Percentiles rank a stretch among this genome's conserved stretches.
These are phyloP conservation scores for Xanthoconium stramineum DNA, from an alignment of 768 basidiomycete species.

Conservation along the genomic window DNA sequence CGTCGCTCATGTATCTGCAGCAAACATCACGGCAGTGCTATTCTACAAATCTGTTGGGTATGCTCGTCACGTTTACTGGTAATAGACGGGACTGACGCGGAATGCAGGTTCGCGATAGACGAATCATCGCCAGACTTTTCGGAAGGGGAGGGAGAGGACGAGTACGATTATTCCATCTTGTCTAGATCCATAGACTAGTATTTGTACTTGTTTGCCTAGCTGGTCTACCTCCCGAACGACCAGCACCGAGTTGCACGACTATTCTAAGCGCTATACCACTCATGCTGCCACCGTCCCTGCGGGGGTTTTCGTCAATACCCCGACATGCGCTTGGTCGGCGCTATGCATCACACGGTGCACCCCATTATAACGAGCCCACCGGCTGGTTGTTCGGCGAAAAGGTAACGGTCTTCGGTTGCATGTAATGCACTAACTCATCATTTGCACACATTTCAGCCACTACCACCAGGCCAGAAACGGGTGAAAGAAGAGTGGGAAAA, in stretches of 20 bases:
- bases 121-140: slow-evolving; percentile 47
- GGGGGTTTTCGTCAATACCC: slow-evolving; percentile 25
- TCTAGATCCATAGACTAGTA: slow-evolving; percentile 24
- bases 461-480: slow-evolving; percentile 76
- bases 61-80: slow-evolving; percentile 10
- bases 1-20: slow-evolving; percentile 30
- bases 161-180: slow-evolving; percentile 39
- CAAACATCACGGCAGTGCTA: slow-evolving; percentile 39
- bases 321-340: slow-evolving; percentile 37
- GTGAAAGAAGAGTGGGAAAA: slow-evolving; percentile 90
- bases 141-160: slow-evolving; percentile 29
- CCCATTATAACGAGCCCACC: slow-evolving; percentile 85
- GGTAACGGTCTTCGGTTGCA: slow-evolving; percentile 38
- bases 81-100: slow-evolving; percentile 3
- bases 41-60: slow-evolving; percentile 62
- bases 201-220: slow-evolving; percentile 25
- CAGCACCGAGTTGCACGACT: background rate
- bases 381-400: slow-evolving; percentile 89
- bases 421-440: background rate
- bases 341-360: slow-evolving; percentile 71
- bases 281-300: slow-evolving; percentile 53
- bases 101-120: slow-evolving; percentile 53
- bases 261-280: background rate
- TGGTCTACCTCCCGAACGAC: background rate
- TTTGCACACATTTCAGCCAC: slow-evolving; percentile 48